Evolutionary conservation across 192 early-diverging fungal genomes (phyloP), one percentile per base, ranked within the genome.

Genomic region (Powellomyces hirtus): DNA sequence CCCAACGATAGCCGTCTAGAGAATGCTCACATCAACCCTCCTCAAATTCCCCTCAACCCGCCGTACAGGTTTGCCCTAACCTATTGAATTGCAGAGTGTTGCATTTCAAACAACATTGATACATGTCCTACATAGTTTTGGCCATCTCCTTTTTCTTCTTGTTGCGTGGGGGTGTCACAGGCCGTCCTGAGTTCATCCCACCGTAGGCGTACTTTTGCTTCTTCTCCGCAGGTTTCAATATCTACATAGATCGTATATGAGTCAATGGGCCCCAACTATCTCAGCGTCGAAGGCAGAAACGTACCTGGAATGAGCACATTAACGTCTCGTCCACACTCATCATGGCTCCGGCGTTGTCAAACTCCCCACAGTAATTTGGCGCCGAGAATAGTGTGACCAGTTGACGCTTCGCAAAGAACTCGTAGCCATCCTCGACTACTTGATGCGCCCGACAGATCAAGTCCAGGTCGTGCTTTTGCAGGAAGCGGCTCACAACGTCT

Each of bases 401-500:
- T 71, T 95, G 91, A 42, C 96, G 85, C 78, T 96, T 95, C 50
- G 94, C 94, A 85, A 98, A 98, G 75, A 98, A 98, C 76, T 98
- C 96, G 71, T 98, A 98, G 16, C 96, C 96, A 77, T 98, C 96
- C 73, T 98, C 96, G 8, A 96, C 94, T 3, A 98, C 96, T 79
- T 96, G 94, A 83, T 98, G 96, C 22, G 96, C 96, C 61, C 96
- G 90, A 80, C 96, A 98, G 72, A 98, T 94, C 70, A 98, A 79
- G 77, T 98, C 96, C 77, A 98, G 82, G 73, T 98, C 96, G 73
- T 98, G 94, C 81, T 92, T 94, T 72, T 98, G 92, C 75, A 96
- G 82, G 79, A 95, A 95, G 38, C 90, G 83, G 45, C 87, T 90
- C 6, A 98, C 95, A 53, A 96, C 89, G 74, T 98, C 95, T 0